Conservation (phyloP, 495 filamentous ascomycete species). For the Aspergillus kassunensis region DNA sequence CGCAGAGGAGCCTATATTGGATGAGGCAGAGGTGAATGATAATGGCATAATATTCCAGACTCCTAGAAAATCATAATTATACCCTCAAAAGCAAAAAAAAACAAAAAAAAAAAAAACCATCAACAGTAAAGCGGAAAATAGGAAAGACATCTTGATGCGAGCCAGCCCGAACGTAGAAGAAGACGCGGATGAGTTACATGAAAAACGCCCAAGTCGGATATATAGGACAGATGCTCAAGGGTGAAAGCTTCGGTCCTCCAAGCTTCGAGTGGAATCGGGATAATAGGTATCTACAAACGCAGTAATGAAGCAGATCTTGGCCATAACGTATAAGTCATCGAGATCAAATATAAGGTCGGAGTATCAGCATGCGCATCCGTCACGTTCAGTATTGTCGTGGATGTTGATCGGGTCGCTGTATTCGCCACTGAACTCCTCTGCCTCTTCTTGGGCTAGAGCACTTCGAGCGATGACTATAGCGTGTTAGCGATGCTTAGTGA, state of each 20-base stretch:
- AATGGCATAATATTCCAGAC: constrained; percentile 23
- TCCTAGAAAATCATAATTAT: constrained; percentile 21
- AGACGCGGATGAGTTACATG: constrained; percentile 14
- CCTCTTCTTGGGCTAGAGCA: constrained; percentile 93
- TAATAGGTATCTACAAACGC: constrained; percentile 14
- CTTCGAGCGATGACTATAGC: constrained; percentile 87
- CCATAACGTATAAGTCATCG: constrained; percentile 4
- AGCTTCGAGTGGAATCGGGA: not conserved
- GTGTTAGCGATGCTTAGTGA: not conserved
- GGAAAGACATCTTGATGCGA: constrained; percentile 15
- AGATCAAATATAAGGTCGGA: constrained; percentile 6
- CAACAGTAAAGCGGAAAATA: too few species aligned
- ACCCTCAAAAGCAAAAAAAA: constrained; percentile 5
- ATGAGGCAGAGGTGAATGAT: not conserved
- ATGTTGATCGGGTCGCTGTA: constrained; percentile 98
- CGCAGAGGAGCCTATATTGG: too few species aligned
- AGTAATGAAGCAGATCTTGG: constrained; percentile 6
- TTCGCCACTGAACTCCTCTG: constrained; percentile 85
- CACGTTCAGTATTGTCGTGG: constrained; percentile 82
- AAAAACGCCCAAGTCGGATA: constrained; percentile 12
- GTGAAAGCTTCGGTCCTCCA: constrained; percentile 1
- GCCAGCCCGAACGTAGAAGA: constrained; percentile 10
- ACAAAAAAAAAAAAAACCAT: constrained; percentile 8
- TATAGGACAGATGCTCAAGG: constrained; percentile 14
- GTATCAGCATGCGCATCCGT: constrained; percentile 84